A percentile compares a stretch with the other conserved stretches of the same genome.
phyloP scores from a whole-genome alignment of 164 flowering plant genomes.

The Platanus orientalis region DNA sequence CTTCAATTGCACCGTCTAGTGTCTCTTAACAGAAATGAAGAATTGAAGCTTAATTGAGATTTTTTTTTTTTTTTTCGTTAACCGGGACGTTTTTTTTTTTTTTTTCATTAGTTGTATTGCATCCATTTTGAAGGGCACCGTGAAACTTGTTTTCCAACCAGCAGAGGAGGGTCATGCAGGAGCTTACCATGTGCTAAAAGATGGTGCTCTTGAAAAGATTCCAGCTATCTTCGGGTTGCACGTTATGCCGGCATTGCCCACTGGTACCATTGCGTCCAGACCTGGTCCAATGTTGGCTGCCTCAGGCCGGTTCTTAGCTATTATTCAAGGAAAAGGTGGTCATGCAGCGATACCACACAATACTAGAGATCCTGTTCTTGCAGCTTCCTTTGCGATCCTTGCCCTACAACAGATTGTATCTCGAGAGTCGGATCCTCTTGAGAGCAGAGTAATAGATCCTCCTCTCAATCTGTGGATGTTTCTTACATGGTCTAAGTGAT shows the following conservation, averaged over 20 bases:
- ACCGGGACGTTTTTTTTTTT: too few species aligned
- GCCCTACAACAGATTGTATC: conserved; percentile 73
- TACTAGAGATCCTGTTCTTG: conserved; percentile 54
- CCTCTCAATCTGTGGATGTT: background rate
- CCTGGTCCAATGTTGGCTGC: conserved; percentile 73
- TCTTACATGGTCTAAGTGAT: too few species aligned
- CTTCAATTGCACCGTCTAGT: conserved; percentile 23
- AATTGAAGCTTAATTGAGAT: background rate
- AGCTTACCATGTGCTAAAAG: conserved; percentile 67
- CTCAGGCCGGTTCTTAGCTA: conserved; percentile 39
- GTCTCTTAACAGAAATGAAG: background rate
- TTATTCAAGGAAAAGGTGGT: conserved; percentile 54
- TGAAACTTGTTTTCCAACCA: conserved; percentile 86
- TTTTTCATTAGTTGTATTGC: too few species aligned
- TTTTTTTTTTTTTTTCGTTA: background rate
- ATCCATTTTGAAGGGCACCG: conserved; percentile 48
- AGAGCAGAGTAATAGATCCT: conserved; percentile 35
- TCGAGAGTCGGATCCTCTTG: conserved; percentile 69
- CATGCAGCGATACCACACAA: conserved; percentile 51
- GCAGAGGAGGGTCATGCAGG: conserved; percentile 78
- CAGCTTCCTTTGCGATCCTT: conserved; percentile 46
- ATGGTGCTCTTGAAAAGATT: conserved; percentile 54
- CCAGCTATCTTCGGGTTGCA: conserved; percentile 69
- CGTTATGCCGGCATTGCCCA: conserved; percentile 39
- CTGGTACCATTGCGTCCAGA: conserved; percentile 57